phyloP scores from a whole-genome alignment of 495 filamentous ascomycete genomes.

The Penicillium ucsense region DNA sequence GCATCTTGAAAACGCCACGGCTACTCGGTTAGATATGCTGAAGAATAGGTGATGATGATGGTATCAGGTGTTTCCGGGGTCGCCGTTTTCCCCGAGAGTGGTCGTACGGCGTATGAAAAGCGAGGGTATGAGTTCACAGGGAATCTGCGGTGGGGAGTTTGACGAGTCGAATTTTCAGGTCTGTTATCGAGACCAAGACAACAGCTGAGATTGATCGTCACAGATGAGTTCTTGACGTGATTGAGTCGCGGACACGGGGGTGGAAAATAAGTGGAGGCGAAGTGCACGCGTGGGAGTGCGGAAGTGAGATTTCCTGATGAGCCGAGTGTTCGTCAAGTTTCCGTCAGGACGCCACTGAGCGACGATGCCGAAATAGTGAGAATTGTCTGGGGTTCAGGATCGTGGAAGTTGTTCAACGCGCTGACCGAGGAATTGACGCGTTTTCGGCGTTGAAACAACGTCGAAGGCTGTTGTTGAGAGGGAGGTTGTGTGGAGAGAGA shows the following conservation, averaged over 20 bases:
- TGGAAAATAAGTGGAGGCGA: background rate
- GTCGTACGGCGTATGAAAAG: conserved; percentile 38
- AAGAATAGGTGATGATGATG: background rate
- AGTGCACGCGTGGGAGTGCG: conserved; percentile 1
- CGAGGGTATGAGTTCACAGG: conserved; percentile 14
- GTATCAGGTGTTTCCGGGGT: conserved; percentile 32
- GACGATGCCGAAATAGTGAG: conserved; percentile 11
- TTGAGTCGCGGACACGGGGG: background rate
- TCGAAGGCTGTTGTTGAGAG: background rate
- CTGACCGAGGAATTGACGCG: conserved; percentile 15
- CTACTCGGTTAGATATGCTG: background rate
- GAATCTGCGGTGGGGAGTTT: conserved; percentile 5
- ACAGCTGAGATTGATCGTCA: conserved; percentile 12
- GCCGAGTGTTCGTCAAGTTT: conserved; percentile 8
- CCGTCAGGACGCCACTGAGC: conserved; percentile 15
- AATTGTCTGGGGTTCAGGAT: background rate
- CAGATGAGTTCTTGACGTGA: too few relatives aligned
- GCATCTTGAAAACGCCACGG: conserved; percentile 39
- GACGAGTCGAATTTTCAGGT: conserved; percentile 12
- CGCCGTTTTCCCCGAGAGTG: conserved; percentile 44
- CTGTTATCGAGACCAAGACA: conserved; percentile 5
- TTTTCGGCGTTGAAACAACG: background rate
- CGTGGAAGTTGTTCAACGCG: background rate
- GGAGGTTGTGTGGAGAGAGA: conserved; percentile 3
- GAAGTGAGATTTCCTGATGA: conserved; percentile 3